These are phyloP conservation scores for Neonectria hederae DNA, from an alignment of 2,329 filamentous ascomycete species.

Conservation along the genomic window DNA sequence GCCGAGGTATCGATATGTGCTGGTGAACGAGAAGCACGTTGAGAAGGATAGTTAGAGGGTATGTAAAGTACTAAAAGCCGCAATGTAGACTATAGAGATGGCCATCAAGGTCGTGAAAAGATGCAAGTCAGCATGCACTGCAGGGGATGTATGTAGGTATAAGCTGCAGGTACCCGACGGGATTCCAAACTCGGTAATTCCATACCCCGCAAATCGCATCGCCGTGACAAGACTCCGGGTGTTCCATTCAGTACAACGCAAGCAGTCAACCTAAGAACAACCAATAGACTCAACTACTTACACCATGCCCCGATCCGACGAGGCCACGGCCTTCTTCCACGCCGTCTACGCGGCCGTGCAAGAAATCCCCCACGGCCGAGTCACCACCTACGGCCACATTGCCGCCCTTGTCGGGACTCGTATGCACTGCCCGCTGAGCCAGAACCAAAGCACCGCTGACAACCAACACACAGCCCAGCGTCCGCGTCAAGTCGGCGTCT, in stretches of 20 bases:
- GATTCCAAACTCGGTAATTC: not conserved
- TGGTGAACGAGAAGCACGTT: slow-evolving; percentile 52
- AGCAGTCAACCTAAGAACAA: too few species aligned
- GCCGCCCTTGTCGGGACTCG: slow-evolving; percentile 77
- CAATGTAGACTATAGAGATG: slow-evolving; percentile 7
- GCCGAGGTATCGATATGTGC: slow-evolving; percentile 58
- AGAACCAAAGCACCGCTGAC: not conserved
- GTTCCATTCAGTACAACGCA: not conserved
- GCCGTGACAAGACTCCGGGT: not conserved
- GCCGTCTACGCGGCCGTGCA: slow-evolving; percentile 86
- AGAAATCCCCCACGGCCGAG: slow-evolving; percentile 82
- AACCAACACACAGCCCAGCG: slow-evolving; percentile 64
- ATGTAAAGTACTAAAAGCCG: slow-evolving; percentile 9
- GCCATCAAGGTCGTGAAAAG: slow-evolving; percentile 5
- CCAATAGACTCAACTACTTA: too few species aligned
- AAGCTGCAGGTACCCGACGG: not conserved
- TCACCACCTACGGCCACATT: slow-evolving; percentile 89
- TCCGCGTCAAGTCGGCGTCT: slow-evolving; percentile 87
- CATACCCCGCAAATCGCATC: not conserved
- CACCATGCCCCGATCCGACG: slow-evolving; percentile 76
- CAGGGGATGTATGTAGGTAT: not conserved
- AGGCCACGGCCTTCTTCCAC: slow-evolving; percentile 77
- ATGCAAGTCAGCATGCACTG: not conserved
- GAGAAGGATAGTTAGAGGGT: slow-evolving; percentile 9
- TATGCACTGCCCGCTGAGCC: slow-evolving; percentile 53